Evolutionary conservation across 2,329 filamentous ascomycete species (phyloP), one percentile per base, ranked within the genome.

Genomic region (Trichoderma simmonsii): DNA sequence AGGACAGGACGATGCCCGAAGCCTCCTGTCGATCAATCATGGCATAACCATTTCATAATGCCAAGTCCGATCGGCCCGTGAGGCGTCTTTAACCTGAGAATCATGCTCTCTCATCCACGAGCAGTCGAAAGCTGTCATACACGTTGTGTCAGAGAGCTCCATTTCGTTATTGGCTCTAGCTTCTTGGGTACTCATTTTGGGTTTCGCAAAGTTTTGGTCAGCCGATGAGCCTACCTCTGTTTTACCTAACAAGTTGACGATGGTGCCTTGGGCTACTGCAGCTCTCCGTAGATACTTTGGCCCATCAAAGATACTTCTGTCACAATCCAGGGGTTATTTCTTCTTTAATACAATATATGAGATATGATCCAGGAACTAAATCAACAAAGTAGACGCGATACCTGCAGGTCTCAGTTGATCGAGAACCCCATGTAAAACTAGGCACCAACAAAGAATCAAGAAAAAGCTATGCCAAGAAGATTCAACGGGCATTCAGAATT

Each of bases 21-120:
- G n/a, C 21, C 67, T 70, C 67, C 67, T 70, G 57, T 70, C 67
- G 67, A 70, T 62, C 67, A 70, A 36, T 28, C 9, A 48, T 39
- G 26, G 65, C 18, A 43, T 48, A 60, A 14, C 7, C 21, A 43
- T 70, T 70, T 61, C 14, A 59, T 70, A 70, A 70, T 70, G 67
- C 67, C 67, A 70, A 70, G 67, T 18, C 6, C 39, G 34, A 54
- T 24, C 14, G 1, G 12, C 48, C 24, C 11, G 18, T 39, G 39
- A 61, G 39, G 59, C n/a, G 39, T 51, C 24, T 12, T 26, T 54
- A 4, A 21, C 28, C 48, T 1, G 14, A n/a, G 15, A 4, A 32
- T 62, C 36, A 9, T 14, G 7, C 28, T 26, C 39, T 30, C 43
- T 62, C 59, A 36, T 32, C 1, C 15, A 43, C n/a, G 7, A 32